Evolutionary conservation across 2,329 filamentous ascomycete species (phyloP), one percentile per base, ranked within the genome.

Genomic region (Aureobasidium sp.): DNA sequence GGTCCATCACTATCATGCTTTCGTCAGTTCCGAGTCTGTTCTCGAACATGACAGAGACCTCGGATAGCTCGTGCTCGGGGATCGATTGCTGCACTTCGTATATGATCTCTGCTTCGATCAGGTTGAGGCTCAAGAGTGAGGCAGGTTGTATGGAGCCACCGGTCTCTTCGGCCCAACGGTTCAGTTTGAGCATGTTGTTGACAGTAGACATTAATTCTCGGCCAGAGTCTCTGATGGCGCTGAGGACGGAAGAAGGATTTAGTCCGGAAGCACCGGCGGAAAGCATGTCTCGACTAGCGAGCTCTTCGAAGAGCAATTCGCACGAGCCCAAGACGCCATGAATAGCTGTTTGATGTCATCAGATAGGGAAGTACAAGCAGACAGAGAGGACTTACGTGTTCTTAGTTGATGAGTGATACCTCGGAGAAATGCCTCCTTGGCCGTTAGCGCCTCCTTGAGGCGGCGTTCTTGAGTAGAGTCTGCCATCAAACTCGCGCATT

Each of bases 341-440:
- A 4, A 79, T 77, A 0, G 77, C 53, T 57, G 9, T 49, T 13
- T 19, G 4, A 8, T 11, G 1, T 23, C 3, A 40, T 57, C 21
- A 57, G 40, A 13, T 6, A n/a, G 13, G 40, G 9, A 31, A 9
- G 11, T 15, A 6, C 11, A 4, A 57, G 5, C 9, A 43, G 5
- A 17, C 9, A 9, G 21, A 17, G 13, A n/a, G 11, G 11, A 45
- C 53, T 46, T 37, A 57, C 53, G 77, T 0, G 77, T 79, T 38
- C 77, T 71, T 0, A 79, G 72, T 37, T 79, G 75, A 57, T 79
- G 77, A 0, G 75, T 78, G 9, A 79, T 73, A 0, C 76, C 74
- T 4, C 77, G 70, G 0, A 79, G 66, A 59, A 79, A 79, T 3
- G 66, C 71, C 1, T 78, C 75, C 57, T 78, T 79, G 0, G 75